Percentiles rank a stretch among this genome's conserved stretches.
These are phyloP conservation scores for Gossypium mustelinum DNA, from an alignment of 345 rosid species.

Conservation along the genomic window DNA sequence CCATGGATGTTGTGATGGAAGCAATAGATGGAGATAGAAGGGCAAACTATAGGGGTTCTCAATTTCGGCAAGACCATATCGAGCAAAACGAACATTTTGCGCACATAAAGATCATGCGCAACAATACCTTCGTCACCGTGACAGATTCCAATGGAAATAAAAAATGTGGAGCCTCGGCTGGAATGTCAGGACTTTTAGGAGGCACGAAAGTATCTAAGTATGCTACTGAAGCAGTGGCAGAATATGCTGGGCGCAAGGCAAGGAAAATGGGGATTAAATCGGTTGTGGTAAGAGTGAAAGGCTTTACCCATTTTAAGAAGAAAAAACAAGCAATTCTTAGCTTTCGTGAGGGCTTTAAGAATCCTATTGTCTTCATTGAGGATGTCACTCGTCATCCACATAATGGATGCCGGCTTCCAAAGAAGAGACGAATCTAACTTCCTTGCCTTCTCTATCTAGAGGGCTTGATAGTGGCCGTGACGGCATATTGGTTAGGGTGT, in stretches of 20 bases:
- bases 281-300: slow-evolving; percentile 79
- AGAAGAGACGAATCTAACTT: slow-evolving; percentile 50
- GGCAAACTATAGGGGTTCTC: slow-evolving; percentile 15
- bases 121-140: slow-evolving; percentile 73
- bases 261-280: slow-evolving; percentile 69
- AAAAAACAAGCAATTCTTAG: slow-evolving; percentile 76
- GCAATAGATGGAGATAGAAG: slow-evolving; percentile 39
- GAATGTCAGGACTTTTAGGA: slow-evolving; percentile 61
- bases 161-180: slow-evolving; percentile 55
- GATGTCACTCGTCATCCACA: slow-evolving; percentile 79
- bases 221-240: slow-evolving; percentile 90
- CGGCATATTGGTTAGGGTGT: not conserved
- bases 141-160: slow-evolving; percentile 79
- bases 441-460: too few relatives aligned
- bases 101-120: slow-evolving; percentile 60
- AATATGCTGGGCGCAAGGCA: slow-evolving; percentile 62
- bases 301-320: slow-evolving; percentile 73
- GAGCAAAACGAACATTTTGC: slow-evolving; percentile 64
- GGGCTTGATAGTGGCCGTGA: not conserved
- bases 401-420: slow-evolving; percentile 85
- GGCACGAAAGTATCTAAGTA: slow-evolving; percentile 57
- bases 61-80: slow-evolving; percentile 19
- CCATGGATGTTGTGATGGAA: slow-evolving; percentile 50
- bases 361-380: slow-evolving; percentile 68
- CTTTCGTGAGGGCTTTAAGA: slow-evolving; percentile 64